Evolutionary conservation across 345 rosid species (phyloP).

Genomic region (Barbarea vulgaris): DNA sequence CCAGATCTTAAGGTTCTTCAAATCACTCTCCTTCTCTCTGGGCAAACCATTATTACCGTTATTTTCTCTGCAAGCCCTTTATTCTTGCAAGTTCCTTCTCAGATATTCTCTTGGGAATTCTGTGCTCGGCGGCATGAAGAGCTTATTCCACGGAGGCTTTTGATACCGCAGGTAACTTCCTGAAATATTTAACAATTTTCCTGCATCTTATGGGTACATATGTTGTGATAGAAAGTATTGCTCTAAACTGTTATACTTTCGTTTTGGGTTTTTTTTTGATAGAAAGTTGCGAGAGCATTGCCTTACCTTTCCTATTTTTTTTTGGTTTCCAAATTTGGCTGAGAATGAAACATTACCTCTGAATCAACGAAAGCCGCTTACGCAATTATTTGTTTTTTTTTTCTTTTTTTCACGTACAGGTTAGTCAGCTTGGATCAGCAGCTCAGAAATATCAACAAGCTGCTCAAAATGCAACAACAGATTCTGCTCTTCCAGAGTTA

Average conservation of each 20-base stretch:
- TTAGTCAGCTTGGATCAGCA: slow-evolving; percentile 84
- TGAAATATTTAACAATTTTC: slow-evolving; percentile 6
- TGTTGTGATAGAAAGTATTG: too few relatives aligned
- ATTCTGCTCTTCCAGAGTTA: slow-evolving; percentile 74
- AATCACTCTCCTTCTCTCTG: neutral
- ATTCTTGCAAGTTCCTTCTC: slow-evolving; percentile 22
- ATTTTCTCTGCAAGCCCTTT: slow-evolving; percentile 12
- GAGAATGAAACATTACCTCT: neutral
- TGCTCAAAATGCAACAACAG: slow-evolving; percentile 78
- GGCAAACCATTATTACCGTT: neutral
- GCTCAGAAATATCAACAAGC: slow-evolving; percentile 93
- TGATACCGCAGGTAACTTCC: slow-evolving; percentile 85
- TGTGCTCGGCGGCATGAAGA: slow-evolving; percentile 99
- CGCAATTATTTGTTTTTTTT: neutral
- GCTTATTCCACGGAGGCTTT: slow-evolving; percentile 87
- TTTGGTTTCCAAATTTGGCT: neutral
- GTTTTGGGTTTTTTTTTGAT: neutral
- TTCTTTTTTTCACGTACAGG: slow-evolving; percentile 48
- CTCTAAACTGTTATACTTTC: neutral
- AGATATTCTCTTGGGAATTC: slow-evolving; percentile 99
- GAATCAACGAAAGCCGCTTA: neutral
- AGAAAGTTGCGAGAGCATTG: neutral
- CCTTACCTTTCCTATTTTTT: neutral
- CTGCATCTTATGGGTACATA: neutral
- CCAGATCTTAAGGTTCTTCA: slow-evolving; percentile 82